These are phyloP conservation scores for Talaromyces funiculosus DNA, from an alignment of 2,329 filamentous ascomycete species.

Conservation along the genomic window DNA sequence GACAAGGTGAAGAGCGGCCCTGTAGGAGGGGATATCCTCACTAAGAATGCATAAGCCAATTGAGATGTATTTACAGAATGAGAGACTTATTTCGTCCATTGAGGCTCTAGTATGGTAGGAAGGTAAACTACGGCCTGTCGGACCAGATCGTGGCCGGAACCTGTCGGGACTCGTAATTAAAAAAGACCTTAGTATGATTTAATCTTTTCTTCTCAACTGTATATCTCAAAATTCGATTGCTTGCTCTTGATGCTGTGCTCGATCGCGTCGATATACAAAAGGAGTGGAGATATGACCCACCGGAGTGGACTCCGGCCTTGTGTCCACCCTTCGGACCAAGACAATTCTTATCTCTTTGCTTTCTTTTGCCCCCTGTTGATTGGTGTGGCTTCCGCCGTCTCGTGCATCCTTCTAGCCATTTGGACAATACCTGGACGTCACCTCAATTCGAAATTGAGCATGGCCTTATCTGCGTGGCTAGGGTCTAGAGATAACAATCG, in stretches of 20 bases:
- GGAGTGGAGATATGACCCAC: not conserved
- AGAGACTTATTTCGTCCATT: not conserved
- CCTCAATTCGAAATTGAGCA: not conserved
- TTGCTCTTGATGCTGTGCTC: not conserved
- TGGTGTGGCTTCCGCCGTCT: not conserved
- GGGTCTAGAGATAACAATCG: not conserved
- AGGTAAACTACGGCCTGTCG: not conserved
- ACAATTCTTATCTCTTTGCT: not conserved
- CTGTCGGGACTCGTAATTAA: not conserved
- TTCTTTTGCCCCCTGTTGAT: not conserved
- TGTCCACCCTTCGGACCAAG: not conserved
- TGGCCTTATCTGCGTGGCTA: not conserved
- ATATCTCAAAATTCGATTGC: not conserved
- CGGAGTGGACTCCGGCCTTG: not conserved
- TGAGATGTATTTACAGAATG: not conserved
- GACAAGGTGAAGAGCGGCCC: not conserved
- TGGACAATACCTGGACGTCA: not conserved
- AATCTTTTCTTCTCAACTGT: not conserved
- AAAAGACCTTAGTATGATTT: not conserved
- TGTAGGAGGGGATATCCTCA: not conserved
- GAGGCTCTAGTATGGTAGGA: not conserved
- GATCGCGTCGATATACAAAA: not conserved
- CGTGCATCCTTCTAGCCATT: not conserved
- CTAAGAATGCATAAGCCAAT: not conserved
- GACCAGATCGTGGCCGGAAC: not conserved